Conservation (phyloP, 768 basidiomycete genomes). For the button mushroom (Agaricus bisporus) region DNA sequence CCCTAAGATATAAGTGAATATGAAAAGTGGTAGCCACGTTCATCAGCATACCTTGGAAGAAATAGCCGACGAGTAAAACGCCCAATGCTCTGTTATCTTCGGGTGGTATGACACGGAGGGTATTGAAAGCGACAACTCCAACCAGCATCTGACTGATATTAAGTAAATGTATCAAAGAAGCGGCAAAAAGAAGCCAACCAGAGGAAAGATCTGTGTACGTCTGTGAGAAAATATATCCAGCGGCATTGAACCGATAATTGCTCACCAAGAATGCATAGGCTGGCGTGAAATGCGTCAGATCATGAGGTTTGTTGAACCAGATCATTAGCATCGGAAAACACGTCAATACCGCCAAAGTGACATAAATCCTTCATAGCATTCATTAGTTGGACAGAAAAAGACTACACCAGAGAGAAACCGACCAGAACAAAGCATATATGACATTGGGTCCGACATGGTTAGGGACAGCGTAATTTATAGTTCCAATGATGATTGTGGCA, state of each 20-base stretch:
- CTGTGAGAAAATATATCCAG: not conserved
- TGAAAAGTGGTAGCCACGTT: not conserved
- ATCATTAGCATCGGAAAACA: constrained; percentile 45
- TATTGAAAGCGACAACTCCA: constrained; percentile 40
- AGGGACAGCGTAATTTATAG: constrained; percentile 39
- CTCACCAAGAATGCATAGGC: constrained; percentile 32
- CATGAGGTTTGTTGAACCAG: constrained; percentile 43
- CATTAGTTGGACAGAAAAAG: not conserved
- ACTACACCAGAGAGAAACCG: constrained; percentile 2
- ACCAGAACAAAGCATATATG: constrained; percentile 42
- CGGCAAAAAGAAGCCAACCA: constrained; percentile 21
- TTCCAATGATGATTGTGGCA: constrained; percentile 43
- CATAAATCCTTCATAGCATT: constrained; percentile 30
- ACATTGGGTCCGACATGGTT: constrained; percentile 27
- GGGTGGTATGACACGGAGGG: constrained; percentile 29
- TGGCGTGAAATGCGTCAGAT: constrained; percentile 31
- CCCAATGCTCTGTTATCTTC: constrained; percentile 31
- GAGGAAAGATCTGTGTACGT: constrained; percentile 21
- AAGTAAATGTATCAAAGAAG: not conserved
- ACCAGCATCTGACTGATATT: constrained; percentile 33
- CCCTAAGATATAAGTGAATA: constrained; percentile 16
- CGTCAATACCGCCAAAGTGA: constrained; percentile 27
- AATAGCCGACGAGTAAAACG: constrained; percentile 37
- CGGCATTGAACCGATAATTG: constrained; percentile 2
- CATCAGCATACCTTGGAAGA: constrained; percentile 34